Evolutionary conservation across 257 asterid genomes (phyloP).

Genomic region (Nicotiana tomentosiformis): DNA sequence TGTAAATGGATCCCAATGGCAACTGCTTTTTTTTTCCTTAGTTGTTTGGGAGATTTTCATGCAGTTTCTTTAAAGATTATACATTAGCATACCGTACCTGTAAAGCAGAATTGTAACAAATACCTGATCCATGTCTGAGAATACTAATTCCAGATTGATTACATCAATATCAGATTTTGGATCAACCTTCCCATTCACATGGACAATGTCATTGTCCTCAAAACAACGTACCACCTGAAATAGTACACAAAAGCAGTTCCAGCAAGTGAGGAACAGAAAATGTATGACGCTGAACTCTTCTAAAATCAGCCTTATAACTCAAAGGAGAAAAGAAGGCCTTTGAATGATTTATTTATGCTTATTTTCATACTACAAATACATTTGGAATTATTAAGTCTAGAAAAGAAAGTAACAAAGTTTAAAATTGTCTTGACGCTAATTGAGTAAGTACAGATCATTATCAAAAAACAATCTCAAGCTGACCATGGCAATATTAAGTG

Average conservation of each 20-base stretch:
- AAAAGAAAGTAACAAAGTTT: not conserved
- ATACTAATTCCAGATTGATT: constrained; percentile 85
- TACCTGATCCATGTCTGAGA: constrained; percentile 98
- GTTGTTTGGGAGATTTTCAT: not conserved
- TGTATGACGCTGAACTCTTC: not conserved
- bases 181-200: constrained; percentile 86
- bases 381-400: not conserved
- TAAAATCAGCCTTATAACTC: not conserved
- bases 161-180: constrained; percentile 90
- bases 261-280: not conserved
- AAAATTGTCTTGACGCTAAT: not conserved
- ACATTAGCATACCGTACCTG: not conserved
- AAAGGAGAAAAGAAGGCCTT: not conserved
- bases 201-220: constrained; percentile 96
- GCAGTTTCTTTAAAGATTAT: not conserved
- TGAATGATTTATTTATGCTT: not conserved
- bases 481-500: not conserved
- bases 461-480: not conserved
- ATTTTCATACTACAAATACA: not conserved
- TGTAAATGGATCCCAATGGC: not conserved
- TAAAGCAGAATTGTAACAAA: not conserved
- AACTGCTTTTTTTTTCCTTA: not conserved
- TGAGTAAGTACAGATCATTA: not conserved
- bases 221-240: constrained; percentile 91
- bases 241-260: not conserved